phyloP scores from a whole-genome alignment of 2,329 filamentous ascomycete genomes.

The Trichoderma citrinoviride region DNA sequence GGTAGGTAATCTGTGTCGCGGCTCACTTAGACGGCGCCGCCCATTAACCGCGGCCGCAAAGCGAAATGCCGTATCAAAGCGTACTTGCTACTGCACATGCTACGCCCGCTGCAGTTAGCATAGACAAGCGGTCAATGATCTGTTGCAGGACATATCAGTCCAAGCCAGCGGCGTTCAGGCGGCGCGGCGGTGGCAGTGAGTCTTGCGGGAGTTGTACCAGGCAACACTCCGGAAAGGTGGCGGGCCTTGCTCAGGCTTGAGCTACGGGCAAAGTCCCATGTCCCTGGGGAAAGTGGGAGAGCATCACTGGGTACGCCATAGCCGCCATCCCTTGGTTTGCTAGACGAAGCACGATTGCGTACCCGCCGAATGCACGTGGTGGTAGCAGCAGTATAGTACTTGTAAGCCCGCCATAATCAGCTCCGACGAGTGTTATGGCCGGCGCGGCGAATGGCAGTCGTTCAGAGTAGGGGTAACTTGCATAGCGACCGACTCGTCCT shows the following conservation, averaged over 20 bases:
- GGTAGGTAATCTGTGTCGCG: too few species aligned
- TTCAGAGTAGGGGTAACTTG: background rate
- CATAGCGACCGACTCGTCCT: background rate
- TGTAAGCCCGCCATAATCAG: background rate
- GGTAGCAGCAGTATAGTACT: background rate
- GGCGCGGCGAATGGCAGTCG: background rate
- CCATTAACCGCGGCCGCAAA: background rate
- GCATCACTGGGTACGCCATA: background rate
- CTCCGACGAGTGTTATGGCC: background rate
- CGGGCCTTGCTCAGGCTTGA: background rate
- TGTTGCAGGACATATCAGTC: background rate
- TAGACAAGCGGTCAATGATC: background rate
- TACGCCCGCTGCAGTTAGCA: slow-evolving; percentile 1
- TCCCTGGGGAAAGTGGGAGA: background rate
- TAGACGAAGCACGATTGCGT: background rate
- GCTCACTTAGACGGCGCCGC: background rate
- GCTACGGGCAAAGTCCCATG: background rate
- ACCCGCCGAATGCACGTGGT: background rate
- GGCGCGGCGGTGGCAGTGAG: background rate
- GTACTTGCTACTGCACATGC: background rate
- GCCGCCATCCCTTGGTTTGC: background rate
- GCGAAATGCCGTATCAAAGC: background rate
- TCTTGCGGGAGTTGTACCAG: background rate
- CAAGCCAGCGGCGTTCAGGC: background rate
- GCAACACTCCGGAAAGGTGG: background rate